A percentile compares a stretch with the other conserved stretches of the same genome.
These are phyloP conservation scores for Centaurea solstitialis DNA, from an alignment of 129 eudicot genomes.

Conservation along the genomic window DNA sequence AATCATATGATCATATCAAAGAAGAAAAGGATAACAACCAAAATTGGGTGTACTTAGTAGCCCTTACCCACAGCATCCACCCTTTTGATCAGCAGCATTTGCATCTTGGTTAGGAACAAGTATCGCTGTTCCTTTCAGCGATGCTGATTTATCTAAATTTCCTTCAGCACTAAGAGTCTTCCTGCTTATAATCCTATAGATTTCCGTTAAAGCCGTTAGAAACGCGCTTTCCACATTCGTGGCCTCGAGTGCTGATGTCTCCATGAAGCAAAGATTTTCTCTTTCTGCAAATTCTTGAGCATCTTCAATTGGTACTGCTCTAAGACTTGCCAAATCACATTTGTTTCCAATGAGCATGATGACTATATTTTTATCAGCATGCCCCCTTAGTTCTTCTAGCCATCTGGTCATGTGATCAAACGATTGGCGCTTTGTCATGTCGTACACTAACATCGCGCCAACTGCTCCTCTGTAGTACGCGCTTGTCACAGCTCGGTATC, in stretches of 20 bases:
- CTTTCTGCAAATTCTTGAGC: conserved; percentile 52
- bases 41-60: neutral
- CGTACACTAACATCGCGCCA: conserved; percentile 49
- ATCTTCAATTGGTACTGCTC: conserved; percentile 48
- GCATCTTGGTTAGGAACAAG: conserved; percentile 36
- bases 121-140: conserved; percentile 27
- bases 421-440: conserved; percentile 47
- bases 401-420: conserved; percentile 47
- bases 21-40: neutral
- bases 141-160: conserved; percentile 16
- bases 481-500: conserved; percentile 48
- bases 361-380: conserved; percentile 43
- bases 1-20: conserved; percentile 12
- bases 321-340: conserved; percentile 35
- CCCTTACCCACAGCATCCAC: conserved; percentile 25
- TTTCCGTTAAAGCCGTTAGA: conserved; percentile 35
- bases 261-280: conserved; percentile 45
- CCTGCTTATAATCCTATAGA: conserved; percentile 33
- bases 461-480: conserved; percentile 60
- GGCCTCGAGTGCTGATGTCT: conserved; percentile 44
- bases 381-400: conserved; percentile 46
- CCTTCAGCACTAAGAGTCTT: conserved; percentile 39
- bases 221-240: conserved; percentile 45
- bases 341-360: conserved; percentile 48
- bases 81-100: neutral